Percentiles rank a stretch among this genome's conserved stretches.
Evolutionary conservation across 306 rosid genomes (phyloP).

Genomic region (Fagus crenata): DNA sequence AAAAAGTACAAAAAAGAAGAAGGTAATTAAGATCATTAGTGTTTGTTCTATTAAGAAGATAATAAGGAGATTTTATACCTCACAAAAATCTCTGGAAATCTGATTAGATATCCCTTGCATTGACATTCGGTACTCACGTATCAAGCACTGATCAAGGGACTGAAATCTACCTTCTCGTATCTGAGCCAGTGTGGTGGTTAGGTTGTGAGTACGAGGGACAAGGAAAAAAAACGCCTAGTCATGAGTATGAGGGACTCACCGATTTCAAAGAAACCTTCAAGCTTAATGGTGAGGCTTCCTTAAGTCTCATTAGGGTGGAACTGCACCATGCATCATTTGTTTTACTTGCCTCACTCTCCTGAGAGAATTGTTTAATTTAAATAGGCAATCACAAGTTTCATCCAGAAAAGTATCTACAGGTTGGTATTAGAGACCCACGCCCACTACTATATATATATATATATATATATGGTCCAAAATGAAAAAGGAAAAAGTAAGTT

Average conservation of each 20-base stretch:
- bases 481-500: neutral
- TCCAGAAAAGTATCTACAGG: neutral
- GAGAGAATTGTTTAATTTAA: conserved; percentile 10
- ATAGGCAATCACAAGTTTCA: neutral
- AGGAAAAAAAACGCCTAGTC: conserved; percentile 5
- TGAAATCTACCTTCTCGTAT: conserved; percentile 83
- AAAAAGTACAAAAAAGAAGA: conserved; percentile 22
- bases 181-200: conserved; percentile 42
- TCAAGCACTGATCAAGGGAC: conserved; percentile 80
- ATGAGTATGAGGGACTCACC: conserved; percentile 50
- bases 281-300: conserved; percentile 89
- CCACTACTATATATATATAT: no score
- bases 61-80: conserved; percentile 47
- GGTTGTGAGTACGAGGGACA: conserved; percentile 3
- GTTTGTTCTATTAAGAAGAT: conserved; percentile 5
- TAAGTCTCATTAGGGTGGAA: conserved; percentile 61
- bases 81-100: conserved; percentile 73
- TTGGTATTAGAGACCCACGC: no score
- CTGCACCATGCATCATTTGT: conserved; percentile 79
- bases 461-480: neutral
- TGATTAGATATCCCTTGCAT: conserved; percentile 56
- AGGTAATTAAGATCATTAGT: neutral
- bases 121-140: conserved; percentile 81
- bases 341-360: conserved; percentile 69
- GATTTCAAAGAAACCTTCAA: conserved; percentile 89